Conservation (phyloP, 495 filamentous ascomycete genomes). For the Astrothelium macrocarpum region DNA sequence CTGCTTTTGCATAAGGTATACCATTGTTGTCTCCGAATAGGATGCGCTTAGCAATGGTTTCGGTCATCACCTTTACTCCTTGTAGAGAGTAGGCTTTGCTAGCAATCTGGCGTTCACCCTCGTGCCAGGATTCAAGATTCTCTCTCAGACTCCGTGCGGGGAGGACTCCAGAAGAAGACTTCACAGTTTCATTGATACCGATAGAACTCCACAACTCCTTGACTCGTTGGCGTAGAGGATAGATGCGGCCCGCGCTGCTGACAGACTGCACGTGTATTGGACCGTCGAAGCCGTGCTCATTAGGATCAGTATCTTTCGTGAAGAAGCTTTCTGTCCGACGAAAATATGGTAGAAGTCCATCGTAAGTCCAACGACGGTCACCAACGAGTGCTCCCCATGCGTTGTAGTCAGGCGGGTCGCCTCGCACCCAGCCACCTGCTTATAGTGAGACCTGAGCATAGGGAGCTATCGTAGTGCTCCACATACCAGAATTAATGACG, state of each 20-base stretch:
- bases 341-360: conserved; percentile 6
- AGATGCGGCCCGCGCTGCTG: conserved; percentile 39
- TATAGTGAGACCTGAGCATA: too few relatives aligned
- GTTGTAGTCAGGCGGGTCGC: conserved; percentile 3
- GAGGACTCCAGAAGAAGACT: conserved; percentile 36
- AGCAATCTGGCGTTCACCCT: conserved; percentile 33
- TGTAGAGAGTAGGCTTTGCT: conserved; percentile 31
- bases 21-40: not conserved
- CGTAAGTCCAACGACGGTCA: conserved; percentile 3
- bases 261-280: conserved; percentile 40
- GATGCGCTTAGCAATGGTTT: conserved; percentile 13
- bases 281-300: conserved; percentile 31
- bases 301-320: not conserved
- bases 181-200: conserved; percentile 39
- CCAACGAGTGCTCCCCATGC: conserved; percentile 6
- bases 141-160: conserved; percentile 6
- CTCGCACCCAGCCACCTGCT: not conserved
- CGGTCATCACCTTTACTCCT: conserved; percentile 21
- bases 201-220: conserved; percentile 39
- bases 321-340: conserved; percentile 1
- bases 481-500: conserved; percentile 11
- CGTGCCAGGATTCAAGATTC: conserved; percentile 28
- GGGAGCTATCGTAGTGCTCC: too few relatives aligned
- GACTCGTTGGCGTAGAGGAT: conserved; percentile 39
- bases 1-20: conserved; percentile 4